phyloP scores from a whole-genome alignment of 352 stramenopile genomes.

The Phytophthora ohioensis region DNA sequence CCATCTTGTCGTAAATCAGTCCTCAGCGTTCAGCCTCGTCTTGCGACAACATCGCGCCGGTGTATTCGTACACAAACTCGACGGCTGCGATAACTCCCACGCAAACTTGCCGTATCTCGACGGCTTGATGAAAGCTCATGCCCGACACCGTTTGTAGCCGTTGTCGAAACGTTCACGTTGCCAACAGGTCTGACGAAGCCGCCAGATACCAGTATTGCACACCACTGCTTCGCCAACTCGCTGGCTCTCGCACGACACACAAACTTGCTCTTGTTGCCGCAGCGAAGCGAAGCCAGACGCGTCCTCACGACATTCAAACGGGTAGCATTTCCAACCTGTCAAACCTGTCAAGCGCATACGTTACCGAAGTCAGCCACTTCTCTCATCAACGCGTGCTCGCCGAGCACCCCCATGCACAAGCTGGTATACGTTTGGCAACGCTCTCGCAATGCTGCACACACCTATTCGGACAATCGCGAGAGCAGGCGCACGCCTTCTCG shows the following conservation, averaged over 20 bases:
- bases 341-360: slow-evolving; percentile 40
- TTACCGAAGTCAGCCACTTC: not conserved
- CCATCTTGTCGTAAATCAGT: slow-evolving; percentile 81
- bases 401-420: not conserved
- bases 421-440: not conserved
- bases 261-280: too few species aligned
- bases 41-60: slow-evolving; percentile 61
- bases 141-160: too few species aligned
- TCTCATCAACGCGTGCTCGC: not conserved
- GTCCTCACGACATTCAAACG: too few species aligned
- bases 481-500: slow-evolving; percentile 55
- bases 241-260: too few species aligned
- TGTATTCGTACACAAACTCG: slow-evolving; percentile 77
- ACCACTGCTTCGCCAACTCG: too few species aligned
- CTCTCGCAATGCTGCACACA: slow-evolving; percentile 16
- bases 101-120: slow-evolving; percentile 65
- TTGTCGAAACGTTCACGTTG: slow-evolving; percentile 43
- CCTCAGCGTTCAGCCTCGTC: slow-evolving; percentile 73
- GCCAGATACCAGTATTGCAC: too few species aligned
- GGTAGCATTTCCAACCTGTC: too few species aligned
- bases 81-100: slow-evolving; percentile 41
- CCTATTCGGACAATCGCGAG: slow-evolving; percentile 55
- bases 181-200: too few species aligned
- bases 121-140: slow-evolving; percentile 57
- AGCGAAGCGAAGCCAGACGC: too few species aligned